Evolutionary conservation across 371 early-diverging fungal species (phyloP), one percentile per base, ranked within the genome.

Genomic region (Sporodiniella umbellata): DNA sequence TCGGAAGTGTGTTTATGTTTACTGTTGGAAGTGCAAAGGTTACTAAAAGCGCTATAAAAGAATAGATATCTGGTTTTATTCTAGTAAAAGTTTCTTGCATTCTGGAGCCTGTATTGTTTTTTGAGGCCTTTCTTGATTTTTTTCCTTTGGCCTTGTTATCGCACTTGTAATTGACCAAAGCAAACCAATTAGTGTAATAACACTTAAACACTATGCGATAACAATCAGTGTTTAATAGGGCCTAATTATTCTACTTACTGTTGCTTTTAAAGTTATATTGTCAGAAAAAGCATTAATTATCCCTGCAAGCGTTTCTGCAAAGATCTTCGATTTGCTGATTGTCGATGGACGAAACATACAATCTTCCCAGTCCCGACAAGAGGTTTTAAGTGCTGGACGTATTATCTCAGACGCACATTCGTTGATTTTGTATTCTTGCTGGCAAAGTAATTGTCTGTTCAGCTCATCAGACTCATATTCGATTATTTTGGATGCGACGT

Each of bases 1-100:
- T 78, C 60, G 66, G 71, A 30, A 73, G 68, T 42, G 80, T 80
- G n/a, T 56, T 75, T 7, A 28, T 74, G 23, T 80, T 74, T 48
- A 72, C 65, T 1, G 12, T 64, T 6, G 60, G 65, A 23, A 48
- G 60, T 17, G 26, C 11, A 12, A 23, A 19, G 12, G 8, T 15
- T n/a, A 31, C 53, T 23, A 33, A 26, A 35, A 30, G 44, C 1
- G 48, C 30, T 10, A n/a, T n/a, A n/a, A 28, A 28, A 28, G 30
- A 28, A 28, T 28, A 28, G 30, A 4, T 28, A 7, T 28, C 30
- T 28, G 7, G 4, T 10, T 28, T 28, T 28, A 28, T 28, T 28
- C 30, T 28, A 28, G 10, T 28, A 28, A 28, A 28, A 28, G 30
- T 28, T 10, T 28, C 7, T 28, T 28, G n/a, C n/a, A n/a, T 28